Base-by-base conservation (phyloP, 768 basidiomycete genomes). In the Pulveroboletus sp. region DNA sequence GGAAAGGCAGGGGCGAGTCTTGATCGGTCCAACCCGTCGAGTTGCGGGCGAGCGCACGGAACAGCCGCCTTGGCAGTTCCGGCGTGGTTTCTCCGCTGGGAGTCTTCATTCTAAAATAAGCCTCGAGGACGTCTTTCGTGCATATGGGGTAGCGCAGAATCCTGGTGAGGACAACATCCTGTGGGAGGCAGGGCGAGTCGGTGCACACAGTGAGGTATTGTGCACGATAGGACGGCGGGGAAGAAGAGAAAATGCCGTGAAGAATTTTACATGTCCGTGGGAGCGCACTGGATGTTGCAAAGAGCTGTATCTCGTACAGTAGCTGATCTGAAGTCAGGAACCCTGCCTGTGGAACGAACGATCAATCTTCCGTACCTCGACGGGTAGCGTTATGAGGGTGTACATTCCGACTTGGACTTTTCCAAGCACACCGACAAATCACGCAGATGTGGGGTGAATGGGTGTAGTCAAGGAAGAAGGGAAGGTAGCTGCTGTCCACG, bases 291-390 rank as follows among this genome's bases (percentile, higher is more conserved):
- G 88, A 90, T 6, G 81, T 69, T 0, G 90, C 82, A 54, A 74
- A 74, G 16, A 88, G 75, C 56, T 93, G 86, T 13, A 95, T 76
- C 48, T 92, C 81, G 57, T 86, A 85, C 0, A 94, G 67, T 9
- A 97, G 75, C 93, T 94, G 57, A 4, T 2, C 27, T 30, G 30
- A 17, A 32, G 52, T 59, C 59, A 47, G 59, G 36, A 11, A 14
- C 19, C 35, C 29, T 38, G 35, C 45, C 49, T 24, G 39, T 34
- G 30, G 42, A 12, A 14, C 6, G 20, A 45, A 44, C 13, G 20
- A n/a, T 6, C n/a, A 31, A 17, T 10, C 43, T 13, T 29, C 24
- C 60, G 36, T 51, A 73, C 73, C 63, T 74, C 71, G 20, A 69
- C 62, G 13, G 72, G 73, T 22, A 74, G 57, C 5, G 43, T 47